phyloP scores from a whole-genome alignment of 1,139 yeast species.

The Suhomyces kunorum region DNA sequence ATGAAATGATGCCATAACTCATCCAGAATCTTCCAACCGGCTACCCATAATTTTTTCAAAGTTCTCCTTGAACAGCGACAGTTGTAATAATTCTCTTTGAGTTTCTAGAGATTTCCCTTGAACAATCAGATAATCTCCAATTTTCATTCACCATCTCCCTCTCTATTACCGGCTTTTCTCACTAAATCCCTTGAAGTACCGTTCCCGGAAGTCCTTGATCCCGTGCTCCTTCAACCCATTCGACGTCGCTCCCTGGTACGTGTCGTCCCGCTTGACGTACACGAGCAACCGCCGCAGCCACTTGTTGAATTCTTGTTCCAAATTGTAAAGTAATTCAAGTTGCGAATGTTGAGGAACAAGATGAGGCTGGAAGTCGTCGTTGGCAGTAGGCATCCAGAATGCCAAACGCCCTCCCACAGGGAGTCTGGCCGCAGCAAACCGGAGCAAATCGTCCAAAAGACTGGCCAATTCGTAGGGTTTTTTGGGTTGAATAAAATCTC shows the following conservation, averaged over 20 bases:
- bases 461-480: slow-evolving; percentile 82
- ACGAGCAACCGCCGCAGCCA: slow-evolving; percentile 89
- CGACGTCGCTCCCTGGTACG: slow-evolving; percentile 58
- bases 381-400: slow-evolving; percentile 98
- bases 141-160: neutral
- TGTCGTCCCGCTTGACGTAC: slow-evolving; percentile 65
- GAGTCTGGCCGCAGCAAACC: slow-evolving; percentile 70
- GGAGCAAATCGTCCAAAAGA: slow-evolving; percentile 72
- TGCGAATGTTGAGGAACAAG: slow-evolving; percentile 78
- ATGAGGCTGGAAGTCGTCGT: slow-evolving; percentile 75
- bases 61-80: too few species aligned
- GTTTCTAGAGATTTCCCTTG: too few species aligned
- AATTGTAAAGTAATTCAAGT: slow-evolving; percentile 66
- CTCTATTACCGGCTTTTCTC: slow-evolving; percentile 28
- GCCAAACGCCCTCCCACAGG: slow-evolving; percentile 78
- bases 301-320: slow-evolving; percentile 87
- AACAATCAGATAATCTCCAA: too few species aligned
- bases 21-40: too few species aligned
- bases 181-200: slow-evolving; percentile 73
- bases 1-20: too few species aligned
- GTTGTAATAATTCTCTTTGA: too few species aligned
- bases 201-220: slow-evolving; percentile 67
- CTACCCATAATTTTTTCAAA: too few species aligned
- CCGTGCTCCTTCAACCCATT: slow-evolving; percentile 45
- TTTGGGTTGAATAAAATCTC: slow-evolving; percentile 89